Percentiles rank a stretch among this genome's conserved stretches.
Conservation (phyloP, 2,329 filamentous ascomycete species). For the Paramyrothecium roridum region DNA sequence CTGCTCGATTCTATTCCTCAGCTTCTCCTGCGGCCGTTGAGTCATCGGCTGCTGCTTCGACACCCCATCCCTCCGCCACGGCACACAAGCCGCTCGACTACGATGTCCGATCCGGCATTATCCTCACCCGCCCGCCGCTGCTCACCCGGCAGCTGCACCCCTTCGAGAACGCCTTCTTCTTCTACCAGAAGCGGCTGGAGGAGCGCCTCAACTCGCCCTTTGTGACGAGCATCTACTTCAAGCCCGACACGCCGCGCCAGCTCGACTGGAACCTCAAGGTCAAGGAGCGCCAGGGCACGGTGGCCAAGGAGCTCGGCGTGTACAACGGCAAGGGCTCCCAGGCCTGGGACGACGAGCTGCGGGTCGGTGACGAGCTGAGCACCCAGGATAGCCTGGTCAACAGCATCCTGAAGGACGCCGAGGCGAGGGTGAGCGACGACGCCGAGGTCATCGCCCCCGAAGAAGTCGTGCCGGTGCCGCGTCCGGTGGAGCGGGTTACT, state of each 20-base stretch:
- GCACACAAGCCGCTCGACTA: conserved; percentile 28
- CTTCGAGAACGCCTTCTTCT: conserved; percentile 91
- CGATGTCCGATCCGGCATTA: conserved; percentile 62
- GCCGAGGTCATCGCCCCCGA: conserved; percentile 55
- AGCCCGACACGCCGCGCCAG: conserved; percentile 78
- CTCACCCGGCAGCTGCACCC: conserved; percentile 79
- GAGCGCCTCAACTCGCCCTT: conserved; percentile 88
- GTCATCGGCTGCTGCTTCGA: conserved; percentile 12
- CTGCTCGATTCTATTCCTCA: conserved; percentile 33
- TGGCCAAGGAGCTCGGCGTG: conserved; percentile 79
- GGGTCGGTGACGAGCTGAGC: conserved; percentile 68
- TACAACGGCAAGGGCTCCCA: conserved; percentile 70
- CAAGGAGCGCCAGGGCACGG: conserved; percentile 66
- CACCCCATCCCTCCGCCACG: conserved; percentile 10
- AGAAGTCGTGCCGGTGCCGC: conserved; percentile 65
- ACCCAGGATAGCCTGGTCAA: conserved; percentile 64
- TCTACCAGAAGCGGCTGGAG: conserved; percentile 96
- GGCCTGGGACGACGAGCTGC: conserved; percentile 89
- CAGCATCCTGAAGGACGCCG: conserved; percentile 71
- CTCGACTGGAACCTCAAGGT: conserved; percentile 90
- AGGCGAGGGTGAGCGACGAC: conserved; percentile 58
- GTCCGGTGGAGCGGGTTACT: conserved; percentile 66
- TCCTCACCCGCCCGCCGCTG: conserved; percentile 84
- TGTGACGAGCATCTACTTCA: conserved; percentile 90
- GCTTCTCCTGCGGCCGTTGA: conserved; percentile 16